phyloP scores from a whole-genome alignment of 495 filamentous ascomycete genomes.

The Talaromyces trachyspermus region DNA sequence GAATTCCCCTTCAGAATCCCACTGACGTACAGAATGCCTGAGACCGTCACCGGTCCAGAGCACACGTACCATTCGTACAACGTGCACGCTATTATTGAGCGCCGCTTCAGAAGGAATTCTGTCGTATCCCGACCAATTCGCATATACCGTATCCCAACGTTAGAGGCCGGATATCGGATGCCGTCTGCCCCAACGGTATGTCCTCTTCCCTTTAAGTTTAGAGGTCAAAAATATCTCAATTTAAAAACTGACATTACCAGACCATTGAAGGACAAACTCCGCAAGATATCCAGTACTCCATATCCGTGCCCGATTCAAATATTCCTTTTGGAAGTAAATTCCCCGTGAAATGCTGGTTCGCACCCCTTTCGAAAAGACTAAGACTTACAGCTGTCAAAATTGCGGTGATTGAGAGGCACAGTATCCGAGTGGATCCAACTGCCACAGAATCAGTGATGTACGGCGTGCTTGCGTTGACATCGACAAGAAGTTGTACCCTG shows the following conservation, averaged over 20 bases:
- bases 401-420: slow-evolving; percentile 13
- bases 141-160: slow-evolving; percentile 9
- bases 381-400: slow-evolving; percentile 7
- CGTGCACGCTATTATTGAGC: slow-evolving; percentile 15
- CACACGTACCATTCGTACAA: slow-evolving; percentile 19
- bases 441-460: slow-evolving; percentile 12
- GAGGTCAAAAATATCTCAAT: not conserved
- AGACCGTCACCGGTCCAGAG: slow-evolving; percentile 13
- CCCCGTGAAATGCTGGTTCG: slow-evolving; percentile 13
- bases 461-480: slow-evolving; percentile 7
- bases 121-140: slow-evolving; percentile 13
- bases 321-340: slow-evolving; percentile 15
- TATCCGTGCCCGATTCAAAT: slow-evolving; percentile 12
- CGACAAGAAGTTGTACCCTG: slow-evolving; percentile 9
- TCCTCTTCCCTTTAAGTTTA: not conserved
- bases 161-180: slow-evolving; percentile 4
- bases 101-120: slow-evolving; percentile 9
- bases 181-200: slow-evolving; percentile 7
- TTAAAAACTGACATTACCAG: not conserved
- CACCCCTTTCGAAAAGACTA: slow-evolving; percentile 8
- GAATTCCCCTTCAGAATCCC: slow-evolving; percentile 20
- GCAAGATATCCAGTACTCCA: slow-evolving; percentile 13
- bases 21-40: slow-evolving; percentile 8
- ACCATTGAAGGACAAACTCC: not conserved
- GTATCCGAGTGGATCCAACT: slow-evolving; percentile 14